Percentiles rank a stretch among this genome's conserved stretches.
Conservation (phyloP, 106 monocot genomes). For the Posidonia australis region DNA sequence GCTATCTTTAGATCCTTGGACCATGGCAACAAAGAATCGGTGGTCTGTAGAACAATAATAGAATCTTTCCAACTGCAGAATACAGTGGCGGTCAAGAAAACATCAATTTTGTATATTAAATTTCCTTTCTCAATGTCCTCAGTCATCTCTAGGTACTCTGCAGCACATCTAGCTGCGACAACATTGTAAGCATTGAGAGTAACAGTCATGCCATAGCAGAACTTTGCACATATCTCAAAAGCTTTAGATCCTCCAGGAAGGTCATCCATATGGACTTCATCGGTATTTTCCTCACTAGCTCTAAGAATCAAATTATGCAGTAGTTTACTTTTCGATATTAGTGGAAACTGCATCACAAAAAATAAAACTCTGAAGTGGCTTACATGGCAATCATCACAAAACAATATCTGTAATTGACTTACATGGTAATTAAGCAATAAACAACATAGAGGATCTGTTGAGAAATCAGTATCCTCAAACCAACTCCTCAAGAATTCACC, state of each 20-base stretch:
- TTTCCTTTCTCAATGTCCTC: conserved; percentile 39
- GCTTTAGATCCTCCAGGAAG: conserved; percentile 40
- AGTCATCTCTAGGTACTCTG: conserved; percentile 47
- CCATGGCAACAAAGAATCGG: conserved; percentile 30
- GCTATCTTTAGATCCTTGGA: conserved; percentile 36
- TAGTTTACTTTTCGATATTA: conserved; percentile 36
- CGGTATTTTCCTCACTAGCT: conserved; percentile 7
- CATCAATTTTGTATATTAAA: conserved; percentile 39
- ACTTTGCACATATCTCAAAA: conserved; percentile 51
- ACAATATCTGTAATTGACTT: not conserved
- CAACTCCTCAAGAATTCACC: not conserved
- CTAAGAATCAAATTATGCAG: conserved; percentile 25
- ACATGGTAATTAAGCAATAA: too few relatives aligned
- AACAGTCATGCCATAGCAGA: conserved; percentile 46
- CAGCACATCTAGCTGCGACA: conserved; percentile 34
- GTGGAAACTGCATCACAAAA: conserved; percentile 37
- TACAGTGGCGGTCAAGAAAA: conserved; percentile 33
- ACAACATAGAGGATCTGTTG: too few relatives aligned
- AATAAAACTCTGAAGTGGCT: not conserved
- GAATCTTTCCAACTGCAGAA: conserved; percentile 53
- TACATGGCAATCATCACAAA: not conserved
- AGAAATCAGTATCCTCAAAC: not conserved
- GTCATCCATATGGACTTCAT: conserved; percentile 30
- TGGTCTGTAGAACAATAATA: conserved; percentile 41
- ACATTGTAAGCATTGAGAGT: conserved; percentile 49